Conservation (phyloP, 805 yeast species). For the Yamadazyma paraphyllophila region DNA sequence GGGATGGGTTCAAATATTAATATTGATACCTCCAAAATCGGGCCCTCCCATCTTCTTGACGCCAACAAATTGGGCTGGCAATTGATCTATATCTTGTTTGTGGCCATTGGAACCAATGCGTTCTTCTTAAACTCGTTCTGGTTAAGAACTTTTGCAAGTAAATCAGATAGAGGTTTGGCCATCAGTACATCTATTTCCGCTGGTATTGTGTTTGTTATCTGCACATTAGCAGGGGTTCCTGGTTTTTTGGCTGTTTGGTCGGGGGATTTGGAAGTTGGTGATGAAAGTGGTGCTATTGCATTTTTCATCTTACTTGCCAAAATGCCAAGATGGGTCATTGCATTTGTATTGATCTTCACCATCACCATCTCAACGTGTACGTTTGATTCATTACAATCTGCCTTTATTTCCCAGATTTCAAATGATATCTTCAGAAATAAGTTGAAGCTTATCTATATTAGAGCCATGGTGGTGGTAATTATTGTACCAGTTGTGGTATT, state of each 20-base stretch:
- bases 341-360: conserved; percentile 73
- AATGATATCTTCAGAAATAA: conserved; percentile 88
- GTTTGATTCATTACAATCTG: conserved; percentile 85
- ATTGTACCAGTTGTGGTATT: conserved; percentile 88
- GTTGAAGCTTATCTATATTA: conserved; percentile 60
- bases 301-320: conserved; percentile 67
- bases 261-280: conserved; percentile 55
- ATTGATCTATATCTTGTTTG: conserved; percentile 74
- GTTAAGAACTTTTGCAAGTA: conserved; percentile 91
- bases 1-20: conserved; percentile 75
- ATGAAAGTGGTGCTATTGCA: conserved; percentile 61
- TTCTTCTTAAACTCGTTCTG: conserved; percentile 90
- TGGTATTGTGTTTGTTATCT: conserved; percentile 57
- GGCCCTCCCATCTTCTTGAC: conserved; percentile 61
- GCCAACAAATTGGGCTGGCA: conserved; percentile 84
- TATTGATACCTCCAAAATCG: conserved; percentile 62
- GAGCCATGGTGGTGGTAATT: conserved; percentile 67
- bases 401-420: conserved; percentile 82
- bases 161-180: conserved; percentile 67
- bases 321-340: conserved; percentile 85
- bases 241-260: conserved; percentile 93
- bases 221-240: conserved; percentile 73
- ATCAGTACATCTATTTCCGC: conserved; percentile 79
- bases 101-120: conserved; percentile 88
- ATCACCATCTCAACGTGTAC: conserved; percentile 81